Evolutionary conservation across 2,329 filamentous ascomycete genomes (phyloP).

Genomic region (Fusarium abutilonis): DNA sequence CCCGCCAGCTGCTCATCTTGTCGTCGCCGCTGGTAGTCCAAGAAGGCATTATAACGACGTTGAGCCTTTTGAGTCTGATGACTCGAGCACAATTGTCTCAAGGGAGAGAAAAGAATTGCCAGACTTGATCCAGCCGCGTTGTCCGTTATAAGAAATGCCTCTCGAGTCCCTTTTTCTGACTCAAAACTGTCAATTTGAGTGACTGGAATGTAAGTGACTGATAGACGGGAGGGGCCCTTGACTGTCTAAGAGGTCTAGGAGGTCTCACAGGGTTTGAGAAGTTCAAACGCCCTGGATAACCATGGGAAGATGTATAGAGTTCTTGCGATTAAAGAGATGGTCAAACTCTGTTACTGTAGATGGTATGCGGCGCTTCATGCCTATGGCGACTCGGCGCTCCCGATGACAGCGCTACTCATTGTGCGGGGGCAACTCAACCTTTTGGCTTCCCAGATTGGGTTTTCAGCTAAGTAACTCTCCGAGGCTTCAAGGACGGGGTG

Average conservation of each 20-base stretch:
- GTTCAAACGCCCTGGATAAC: conserved; percentile 5
- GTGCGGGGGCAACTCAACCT: conserved; percentile 18
- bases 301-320: conserved; percentile 23
- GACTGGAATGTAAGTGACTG: conserved; percentile 38
- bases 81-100: conserved; percentile 25
- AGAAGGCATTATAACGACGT: conserved; percentile 31
- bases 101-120: conserved; percentile 6
- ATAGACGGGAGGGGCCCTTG: conserved; percentile 25
- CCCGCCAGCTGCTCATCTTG: conserved; percentile 39
- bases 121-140: conserved; percentile 11
- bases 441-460: conserved; percentile 13
- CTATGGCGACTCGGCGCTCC: conserved; percentile 25
- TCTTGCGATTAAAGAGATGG: conserved; percentile 20
- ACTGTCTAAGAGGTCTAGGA: neutral
- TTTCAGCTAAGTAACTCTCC: conserved; percentile 9
- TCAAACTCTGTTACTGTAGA: conserved; percentile 27
- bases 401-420: conserved; percentile 30
- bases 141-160: conserved; percentile 26
- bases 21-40: conserved; percentile 31
- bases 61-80: conserved; percentile 4
- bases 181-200: conserved; percentile 20
- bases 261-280: conserved; percentile 12
- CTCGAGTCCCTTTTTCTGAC: conserved; percentile 4
- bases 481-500: conserved; percentile 23
- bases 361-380: conserved; percentile 26